phyloP scores from a whole-genome alignment of 192 early-diverging fungal genomes.

The Glomus cerebriforme region DNA sequence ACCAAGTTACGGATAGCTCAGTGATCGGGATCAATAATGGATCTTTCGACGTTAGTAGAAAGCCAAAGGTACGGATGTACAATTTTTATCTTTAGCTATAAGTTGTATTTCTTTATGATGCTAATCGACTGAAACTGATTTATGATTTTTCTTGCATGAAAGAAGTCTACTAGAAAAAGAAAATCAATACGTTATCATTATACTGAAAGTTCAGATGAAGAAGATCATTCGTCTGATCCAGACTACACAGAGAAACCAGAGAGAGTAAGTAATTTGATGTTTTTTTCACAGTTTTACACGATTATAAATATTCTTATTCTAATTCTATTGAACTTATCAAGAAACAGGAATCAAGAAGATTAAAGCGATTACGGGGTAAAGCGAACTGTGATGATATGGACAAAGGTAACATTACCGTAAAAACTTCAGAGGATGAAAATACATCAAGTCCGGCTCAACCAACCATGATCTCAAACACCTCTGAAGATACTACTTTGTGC shows the following conservation, averaged over 20 bases:
- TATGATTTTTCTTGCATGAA: not conserved
- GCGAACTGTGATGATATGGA: too few relatives aligned
- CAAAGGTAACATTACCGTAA: too few relatives aligned
- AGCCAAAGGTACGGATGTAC: too few relatives aligned
- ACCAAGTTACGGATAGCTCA: slow-evolving; percentile 11
- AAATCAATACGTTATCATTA: not conserved
- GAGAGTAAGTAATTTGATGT: slow-evolving; percentile 8
- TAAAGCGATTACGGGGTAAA: too few relatives aligned
- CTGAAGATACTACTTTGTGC: not conserved
- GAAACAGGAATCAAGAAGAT: too few relatives aligned
- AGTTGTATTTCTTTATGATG: too few relatives aligned
- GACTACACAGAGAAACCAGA: not conserved
- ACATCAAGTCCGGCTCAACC: not conserved
- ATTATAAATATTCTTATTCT: not conserved
- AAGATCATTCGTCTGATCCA: slow-evolving; percentile 8
- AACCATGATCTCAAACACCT: too few relatives aligned
- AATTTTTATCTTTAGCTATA: too few relatives aligned
- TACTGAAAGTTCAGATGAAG: slow-evolving; percentile 12
- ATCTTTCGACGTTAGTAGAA: not conserved
- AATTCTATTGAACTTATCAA: not conserved
- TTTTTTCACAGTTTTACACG: not conserved
- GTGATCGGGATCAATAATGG: slow-evolving; percentile 7
- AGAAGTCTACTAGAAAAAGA: not conserved
- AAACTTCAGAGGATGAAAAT: not conserved
- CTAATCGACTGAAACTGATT: not conserved